These are phyloP conservation scores for Melanogaster broomeanus DNA, from an alignment of 768 basidiomycete genomes.

Conservation along the genomic window DNA sequence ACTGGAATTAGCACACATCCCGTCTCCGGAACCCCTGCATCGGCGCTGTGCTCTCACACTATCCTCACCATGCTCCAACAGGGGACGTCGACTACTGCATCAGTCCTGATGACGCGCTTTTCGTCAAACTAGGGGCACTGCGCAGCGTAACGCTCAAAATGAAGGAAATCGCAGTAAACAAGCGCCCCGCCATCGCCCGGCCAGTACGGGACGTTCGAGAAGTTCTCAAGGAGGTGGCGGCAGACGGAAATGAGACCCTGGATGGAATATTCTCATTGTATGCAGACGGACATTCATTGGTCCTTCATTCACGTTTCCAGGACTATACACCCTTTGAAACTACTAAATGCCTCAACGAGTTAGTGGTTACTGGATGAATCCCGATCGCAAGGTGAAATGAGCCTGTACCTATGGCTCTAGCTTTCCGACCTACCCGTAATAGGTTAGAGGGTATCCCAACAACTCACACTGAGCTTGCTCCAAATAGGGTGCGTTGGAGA, in stretches of 20 bases:
- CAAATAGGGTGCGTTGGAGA: conserved; percentile 5
- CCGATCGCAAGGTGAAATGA: background rate
- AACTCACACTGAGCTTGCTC: conserved; percentile 7
- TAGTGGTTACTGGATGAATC: background rate
- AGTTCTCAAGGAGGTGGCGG: conserved; percentile 44
- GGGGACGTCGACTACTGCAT: conserved; percentile 37
- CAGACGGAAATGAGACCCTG: conserved; percentile 25
- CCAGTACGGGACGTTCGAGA: conserved; percentile 86
- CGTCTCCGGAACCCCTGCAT: conserved; percentile 66
- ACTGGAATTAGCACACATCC: conserved; percentile 53
- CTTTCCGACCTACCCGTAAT: background rate
- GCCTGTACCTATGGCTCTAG: background rate
- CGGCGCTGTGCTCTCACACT: conserved; percentile 58
- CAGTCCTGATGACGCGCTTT: conserved; percentile 42
- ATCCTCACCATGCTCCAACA: conserved; percentile 56
- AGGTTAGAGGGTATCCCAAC: conserved; percentile 7
- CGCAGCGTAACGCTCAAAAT: conserved; percentile 73
- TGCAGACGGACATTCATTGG: background rate
- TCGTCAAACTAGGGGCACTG: conserved; percentile 64
- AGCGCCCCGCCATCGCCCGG: conserved; percentile 70
- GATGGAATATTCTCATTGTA: conserved; percentile 27
- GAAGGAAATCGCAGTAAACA: conserved; percentile 64
- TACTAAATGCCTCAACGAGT: too few species aligned
- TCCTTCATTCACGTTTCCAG: background rate
- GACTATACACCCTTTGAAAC: too few species aligned